A percentile compares a stretch with the other conserved stretches of the same genome.
Conservation (phyloP, 2,329 filamentous ascomycete genomes). For the Cercospora sesami region DNA sequence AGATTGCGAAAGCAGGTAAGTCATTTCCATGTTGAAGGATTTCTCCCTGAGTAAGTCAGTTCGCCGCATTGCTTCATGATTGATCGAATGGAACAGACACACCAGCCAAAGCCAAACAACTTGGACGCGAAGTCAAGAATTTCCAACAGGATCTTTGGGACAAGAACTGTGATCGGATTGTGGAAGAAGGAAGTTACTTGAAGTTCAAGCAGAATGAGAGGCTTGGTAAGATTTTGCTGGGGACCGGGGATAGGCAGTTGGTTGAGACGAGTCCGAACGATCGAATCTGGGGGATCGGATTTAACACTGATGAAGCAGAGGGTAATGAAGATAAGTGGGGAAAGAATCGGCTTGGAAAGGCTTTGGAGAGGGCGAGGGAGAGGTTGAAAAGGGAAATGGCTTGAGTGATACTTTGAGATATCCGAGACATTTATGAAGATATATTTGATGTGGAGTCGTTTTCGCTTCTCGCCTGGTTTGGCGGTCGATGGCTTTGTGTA, state of each 20-base stretch:
- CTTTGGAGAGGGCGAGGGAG: conserved; percentile 39
- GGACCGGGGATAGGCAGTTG: conserved; percentile 36
- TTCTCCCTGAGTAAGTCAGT: no score
- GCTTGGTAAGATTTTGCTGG: conserved; percentile 33
- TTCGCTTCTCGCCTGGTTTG: neutral
- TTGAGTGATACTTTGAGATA: neutral
- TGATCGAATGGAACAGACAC: conserved; percentile 11
- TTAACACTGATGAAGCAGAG: conserved; percentile 36
- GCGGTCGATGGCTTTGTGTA: neutral
- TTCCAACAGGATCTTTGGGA: conserved; percentile 39
- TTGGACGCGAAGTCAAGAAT: conserved; percentile 39
- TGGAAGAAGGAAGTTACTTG: conserved; percentile 37
- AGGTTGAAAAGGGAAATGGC: conserved; percentile 16
- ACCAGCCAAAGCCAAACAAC: conserved; percentile 32
- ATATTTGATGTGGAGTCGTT: neutral
- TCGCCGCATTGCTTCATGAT: neutral
- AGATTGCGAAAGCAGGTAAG: conserved; percentile 30
- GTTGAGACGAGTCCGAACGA: conserved; percentile 42
- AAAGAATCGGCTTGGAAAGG: conserved; percentile 39
- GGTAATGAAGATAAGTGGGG: conserved; percentile 37
- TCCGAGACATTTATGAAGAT: neutral
- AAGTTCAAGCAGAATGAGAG: conserved; percentile 40
- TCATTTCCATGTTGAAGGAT: neutral
- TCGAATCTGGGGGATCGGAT: conserved; percentile 41
- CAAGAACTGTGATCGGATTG: conserved; percentile 33